Evolutionary conservation across 176 grass and related monocot species (phyloP).

Genomic region (Poa pratensis): DNA sequence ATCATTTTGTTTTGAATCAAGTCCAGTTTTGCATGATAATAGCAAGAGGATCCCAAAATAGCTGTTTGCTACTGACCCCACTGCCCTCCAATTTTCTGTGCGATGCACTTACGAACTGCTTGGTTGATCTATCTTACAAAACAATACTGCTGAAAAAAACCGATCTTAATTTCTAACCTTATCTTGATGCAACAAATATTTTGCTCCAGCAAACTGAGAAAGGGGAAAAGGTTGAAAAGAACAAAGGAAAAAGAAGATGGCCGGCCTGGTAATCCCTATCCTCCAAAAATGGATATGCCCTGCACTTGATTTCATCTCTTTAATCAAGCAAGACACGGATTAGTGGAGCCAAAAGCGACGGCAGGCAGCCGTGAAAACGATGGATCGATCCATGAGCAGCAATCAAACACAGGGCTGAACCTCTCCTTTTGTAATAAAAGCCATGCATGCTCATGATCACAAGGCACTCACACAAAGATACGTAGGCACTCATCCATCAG

Average conservation of each 20-base stretch:
- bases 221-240: not conserved
- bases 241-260: not conserved
- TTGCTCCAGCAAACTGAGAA: not conserved
- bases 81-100: no score
- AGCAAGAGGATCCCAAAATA: no score
- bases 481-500: not conserved
- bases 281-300: not conserved
- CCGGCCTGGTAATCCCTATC: not conserved
- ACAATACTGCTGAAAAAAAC: not conserved
- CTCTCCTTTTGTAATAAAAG: not conserved
- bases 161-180: not conserved
- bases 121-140: no score
- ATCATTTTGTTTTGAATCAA: not conserved
- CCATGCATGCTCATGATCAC: slow-evolving; percentile 4
- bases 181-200: not conserved
- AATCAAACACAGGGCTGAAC: not conserved
- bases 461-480: not conserved
- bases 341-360: slow-evolving; percentile 8
- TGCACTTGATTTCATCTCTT: not conserved
- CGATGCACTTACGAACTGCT: no score
- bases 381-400: not conserved
- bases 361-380: not conserved
- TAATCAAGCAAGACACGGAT: not conserved
- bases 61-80: no score
- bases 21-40: not conserved